A percentile compares a stretch with the other conserved stretches of the same genome.
phyloP scores from a whole-genome alignment of 2,329 filamentous ascomycete species.

The Colletotrichum tamarilloi region DNA sequence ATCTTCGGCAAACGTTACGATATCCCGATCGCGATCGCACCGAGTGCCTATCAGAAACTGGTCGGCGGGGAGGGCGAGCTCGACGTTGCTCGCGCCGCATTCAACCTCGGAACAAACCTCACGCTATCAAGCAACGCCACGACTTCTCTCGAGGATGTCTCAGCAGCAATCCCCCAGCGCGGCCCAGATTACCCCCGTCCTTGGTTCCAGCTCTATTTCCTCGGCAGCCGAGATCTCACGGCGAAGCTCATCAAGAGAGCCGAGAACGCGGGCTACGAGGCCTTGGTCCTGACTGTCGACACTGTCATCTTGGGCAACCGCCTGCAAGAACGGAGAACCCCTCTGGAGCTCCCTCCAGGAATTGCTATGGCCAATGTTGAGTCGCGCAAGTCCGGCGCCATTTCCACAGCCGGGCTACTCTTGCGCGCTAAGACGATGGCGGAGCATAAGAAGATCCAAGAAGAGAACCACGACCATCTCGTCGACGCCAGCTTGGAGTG shows the following conservation, averaged over 20 bases:
- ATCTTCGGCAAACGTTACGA: constrained; percentile 33
- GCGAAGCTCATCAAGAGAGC: constrained; percentile 39
- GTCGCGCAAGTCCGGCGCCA: constrained; percentile 4
- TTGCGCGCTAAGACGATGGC: constrained; percentile 28
- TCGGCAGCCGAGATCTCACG: constrained; percentile 38
- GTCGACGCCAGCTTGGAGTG: constrained; percentile 39
- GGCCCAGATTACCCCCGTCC: constrained; percentile 31
- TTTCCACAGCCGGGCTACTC: constrained; percentile 38
- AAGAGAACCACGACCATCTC: constrained; percentile 23
- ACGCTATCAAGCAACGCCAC: constrained; percentile 43
- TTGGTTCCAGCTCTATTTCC: constrained; percentile 42
- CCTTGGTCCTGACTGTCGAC: constrained; percentile 43
- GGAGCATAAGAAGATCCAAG: constrained; percentile 22
- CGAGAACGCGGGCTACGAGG: constrained; percentile 43
- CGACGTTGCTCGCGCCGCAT: constrained; percentile 42
- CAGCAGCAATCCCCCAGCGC: constrained; percentile 23
- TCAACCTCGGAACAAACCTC: constrained; percentile 39
- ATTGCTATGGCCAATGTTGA: constrained; percentile 40
- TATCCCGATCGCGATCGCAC: constrained; percentile 45
- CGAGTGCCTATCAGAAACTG: constrained; percentile 44
- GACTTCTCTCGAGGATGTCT: constrained; percentile 43
- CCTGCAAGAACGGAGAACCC: constrained; percentile 42
- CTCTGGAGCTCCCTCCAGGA: constrained; percentile 37
- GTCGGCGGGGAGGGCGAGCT: constrained; percentile 43
- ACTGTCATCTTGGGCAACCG: constrained; percentile 45